Conservation (phyloP, 2,329 filamentous ascomycete genomes). For the Leptographium wingfieldii region DNA sequence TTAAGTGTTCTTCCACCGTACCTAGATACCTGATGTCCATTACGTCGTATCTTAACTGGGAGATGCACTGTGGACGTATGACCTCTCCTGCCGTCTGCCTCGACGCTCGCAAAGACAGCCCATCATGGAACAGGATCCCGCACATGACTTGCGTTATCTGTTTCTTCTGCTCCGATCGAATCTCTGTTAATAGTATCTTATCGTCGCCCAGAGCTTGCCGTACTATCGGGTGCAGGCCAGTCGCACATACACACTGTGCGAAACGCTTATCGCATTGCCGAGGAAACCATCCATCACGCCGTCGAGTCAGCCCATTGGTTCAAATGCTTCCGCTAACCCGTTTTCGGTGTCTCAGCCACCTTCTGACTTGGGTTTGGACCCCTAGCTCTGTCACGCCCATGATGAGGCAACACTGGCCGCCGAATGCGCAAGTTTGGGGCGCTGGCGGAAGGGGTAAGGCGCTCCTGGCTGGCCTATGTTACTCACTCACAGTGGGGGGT, state of each 20-base stretch:
- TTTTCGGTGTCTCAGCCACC: conserved; percentile 11
- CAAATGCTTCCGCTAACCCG: conserved; percentile 15
- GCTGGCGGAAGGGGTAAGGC: background rate
- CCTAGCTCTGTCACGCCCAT: conserved; percentile 8
- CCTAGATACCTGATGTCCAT: background rate
- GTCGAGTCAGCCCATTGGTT: conserved; percentile 15
- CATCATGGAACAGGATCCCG: background rate
- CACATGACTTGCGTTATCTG: background rate
- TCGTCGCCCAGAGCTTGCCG: background rate
- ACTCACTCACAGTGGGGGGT: background rate
- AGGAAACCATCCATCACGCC: conserved; percentile 14
- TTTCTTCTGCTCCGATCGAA: background rate
- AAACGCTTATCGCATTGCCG: conserved; percentile 16
- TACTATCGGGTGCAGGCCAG: background rate
- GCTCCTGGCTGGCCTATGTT: background rate
- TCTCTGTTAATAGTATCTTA: background rate
- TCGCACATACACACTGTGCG: conserved; percentile 8
- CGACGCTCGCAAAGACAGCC: background rate
- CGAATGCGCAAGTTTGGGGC: conserved; percentile 11
- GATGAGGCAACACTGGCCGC: conserved; percentile 14
- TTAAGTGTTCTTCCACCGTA: background rate
- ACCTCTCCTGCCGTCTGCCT: background rate
- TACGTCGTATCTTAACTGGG: background rate
- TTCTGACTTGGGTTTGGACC: conserved; percentile 6
- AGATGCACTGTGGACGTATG: background rate